These are phyloP conservation scores for Inonotus obliquus DNA, from an alignment of 1,284 basidiomycete species.

Conservation along the genomic window DNA sequence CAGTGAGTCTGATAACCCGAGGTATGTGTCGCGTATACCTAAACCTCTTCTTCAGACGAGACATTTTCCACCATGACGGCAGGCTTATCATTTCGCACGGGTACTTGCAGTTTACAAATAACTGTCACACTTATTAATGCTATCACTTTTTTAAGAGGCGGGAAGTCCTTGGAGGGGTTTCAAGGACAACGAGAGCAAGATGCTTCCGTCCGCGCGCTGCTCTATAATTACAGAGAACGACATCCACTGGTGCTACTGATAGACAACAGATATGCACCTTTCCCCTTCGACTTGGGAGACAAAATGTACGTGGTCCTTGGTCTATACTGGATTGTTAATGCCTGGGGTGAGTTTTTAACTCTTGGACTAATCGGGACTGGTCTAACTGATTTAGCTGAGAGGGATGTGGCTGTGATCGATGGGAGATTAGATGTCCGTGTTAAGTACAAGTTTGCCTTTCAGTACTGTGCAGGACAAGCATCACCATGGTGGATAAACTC, in stretches of 20 bases:
- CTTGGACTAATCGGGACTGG: background rate
- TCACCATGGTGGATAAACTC: conserved; percentile 26
- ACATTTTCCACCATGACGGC: conserved; percentile 57
- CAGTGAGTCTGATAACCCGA: conserved; percentile 36
- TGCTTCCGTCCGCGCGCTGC: conserved; percentile 61
- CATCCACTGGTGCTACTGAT: conserved; percentile 62
- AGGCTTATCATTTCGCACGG: conserved; percentile 75
- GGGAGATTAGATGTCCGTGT: conserved; percentile 41
- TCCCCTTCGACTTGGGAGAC: conserved; percentile 60
- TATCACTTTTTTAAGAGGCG: conserved; percentile 36
- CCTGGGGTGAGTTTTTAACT: conserved; percentile 51
- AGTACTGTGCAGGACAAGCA: conserved; percentile 71
- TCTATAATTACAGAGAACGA: conserved; percentile 45
- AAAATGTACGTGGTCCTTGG: conserved; percentile 69
- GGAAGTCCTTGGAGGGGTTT: conserved; percentile 51
- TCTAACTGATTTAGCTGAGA: conserved; percentile 50
- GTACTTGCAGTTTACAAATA: conserved; percentile 32
- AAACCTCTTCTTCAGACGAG: conserved; percentile 45
- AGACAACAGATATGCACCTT: conserved; percentile 65
- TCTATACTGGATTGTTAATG: conserved; percentile 62
- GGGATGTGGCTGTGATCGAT: conserved; percentile 43
- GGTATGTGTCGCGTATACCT: background rate
- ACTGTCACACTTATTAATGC: conserved; percentile 7
- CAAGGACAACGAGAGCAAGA: conserved; percentile 61
- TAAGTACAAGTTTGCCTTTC: conserved; percentile 74